A percentile compares a stretch with the other conserved stretches of the same genome.
phyloP scores from a whole-genome alignment of 2,329 filamentous ascomycete genomes.

The Tolypocladium album region DNA sequence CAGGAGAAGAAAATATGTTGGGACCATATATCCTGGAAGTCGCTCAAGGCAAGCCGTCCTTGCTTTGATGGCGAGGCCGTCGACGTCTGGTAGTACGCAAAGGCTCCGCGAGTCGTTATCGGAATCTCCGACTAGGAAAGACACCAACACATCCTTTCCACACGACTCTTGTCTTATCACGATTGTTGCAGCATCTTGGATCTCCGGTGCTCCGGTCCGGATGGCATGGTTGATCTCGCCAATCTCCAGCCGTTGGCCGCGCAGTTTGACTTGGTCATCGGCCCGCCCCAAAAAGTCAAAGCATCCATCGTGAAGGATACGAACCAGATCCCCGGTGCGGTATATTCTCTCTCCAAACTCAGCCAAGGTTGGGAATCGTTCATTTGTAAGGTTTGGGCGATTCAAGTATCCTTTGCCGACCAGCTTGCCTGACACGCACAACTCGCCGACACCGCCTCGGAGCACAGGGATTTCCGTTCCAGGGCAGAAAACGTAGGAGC shows the following conservation, averaged over 20 bases:
- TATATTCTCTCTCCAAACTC: conserved; percentile 57
- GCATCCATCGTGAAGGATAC: conserved; percentile 67
- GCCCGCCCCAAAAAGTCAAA: conserved; percentile 82
- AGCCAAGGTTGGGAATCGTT: conserved; percentile 61
- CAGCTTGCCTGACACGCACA: conserved; percentile 77
- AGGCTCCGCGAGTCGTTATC: conserved; percentile 5
- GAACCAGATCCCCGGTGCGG: conserved; percentile 79
- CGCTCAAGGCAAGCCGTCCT: conserved; percentile 54
- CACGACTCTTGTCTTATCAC: conserved; percentile 60
- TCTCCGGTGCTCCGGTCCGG: conserved; percentile 40
- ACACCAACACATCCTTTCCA: conserved; percentile 72
- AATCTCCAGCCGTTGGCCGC: conserved; percentile 81
- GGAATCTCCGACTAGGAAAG: conserved; percentile 46
- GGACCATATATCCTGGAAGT: conserved; percentile 82
- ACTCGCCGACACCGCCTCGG: conserved; percentile 71
- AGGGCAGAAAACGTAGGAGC: conserved; percentile 65
- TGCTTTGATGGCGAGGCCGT: conserved; percentile 32
- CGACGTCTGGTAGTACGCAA: conserved; percentile 15
- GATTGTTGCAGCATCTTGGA: conserved; percentile 65
- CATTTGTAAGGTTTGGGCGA: conserved; percentile 61
- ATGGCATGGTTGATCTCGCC: conserved; percentile 86
- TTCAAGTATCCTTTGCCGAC: conserved; percentile 88
- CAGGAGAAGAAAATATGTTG: conserved; percentile 68
- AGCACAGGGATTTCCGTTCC: conserved; percentile 62
- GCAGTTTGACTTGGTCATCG: conserved; percentile 86